phyloP scores from a whole-genome alignment of 2,329 filamentous ascomycete genomes.

The Herpotrichia juniperi region DNA sequence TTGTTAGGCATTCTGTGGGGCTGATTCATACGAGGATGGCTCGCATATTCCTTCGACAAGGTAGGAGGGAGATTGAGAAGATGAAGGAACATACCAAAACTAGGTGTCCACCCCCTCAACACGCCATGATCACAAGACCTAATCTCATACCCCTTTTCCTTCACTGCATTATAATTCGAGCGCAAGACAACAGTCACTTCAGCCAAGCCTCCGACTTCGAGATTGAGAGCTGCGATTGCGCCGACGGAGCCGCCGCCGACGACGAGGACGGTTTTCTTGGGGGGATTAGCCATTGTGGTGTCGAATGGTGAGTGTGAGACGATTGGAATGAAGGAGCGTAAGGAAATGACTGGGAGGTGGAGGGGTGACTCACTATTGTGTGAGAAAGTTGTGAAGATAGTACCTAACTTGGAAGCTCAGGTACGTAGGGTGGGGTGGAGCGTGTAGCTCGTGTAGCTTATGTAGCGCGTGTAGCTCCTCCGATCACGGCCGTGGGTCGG shows the following conservation, averaged over 20 bases:
- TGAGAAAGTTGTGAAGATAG: slow-evolving; percentile 7
- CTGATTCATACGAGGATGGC: no score
- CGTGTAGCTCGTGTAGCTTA: no score
- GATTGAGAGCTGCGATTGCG: slow-evolving; percentile 61
- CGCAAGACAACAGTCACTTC: slow-evolving; percentile 61
- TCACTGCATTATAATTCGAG: slow-evolving; percentile 61
- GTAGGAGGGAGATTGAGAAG: background rate
- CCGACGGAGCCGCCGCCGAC: slow-evolving; percentile 64
- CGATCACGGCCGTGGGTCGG: background rate
- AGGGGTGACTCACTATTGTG: slow-evolving; percentile 3
- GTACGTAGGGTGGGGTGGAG: background rate
- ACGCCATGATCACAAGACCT: slow-evolving; percentile 62
- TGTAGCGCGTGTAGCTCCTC: background rate
- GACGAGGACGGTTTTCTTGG: slow-evolving; percentile 54
- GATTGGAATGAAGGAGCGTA: no score
- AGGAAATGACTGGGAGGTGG: background rate
- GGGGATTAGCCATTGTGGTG: slow-evolving; percentile 28
- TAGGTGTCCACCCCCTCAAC: slow-evolving; percentile 57
- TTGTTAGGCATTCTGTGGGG: no score
- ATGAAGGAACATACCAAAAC: slow-evolving; percentile 44
- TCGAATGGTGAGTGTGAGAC: no score
- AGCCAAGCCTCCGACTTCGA: slow-evolving; percentile 59
- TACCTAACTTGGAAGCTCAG: background rate
- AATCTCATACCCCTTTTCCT: slow-evolving; percentile 59
- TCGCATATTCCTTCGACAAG: background rate